phyloP scores from a whole-genome alignment of 2,329 filamentous ascomycete genomes.

The Fusarium sp. region DNA sequence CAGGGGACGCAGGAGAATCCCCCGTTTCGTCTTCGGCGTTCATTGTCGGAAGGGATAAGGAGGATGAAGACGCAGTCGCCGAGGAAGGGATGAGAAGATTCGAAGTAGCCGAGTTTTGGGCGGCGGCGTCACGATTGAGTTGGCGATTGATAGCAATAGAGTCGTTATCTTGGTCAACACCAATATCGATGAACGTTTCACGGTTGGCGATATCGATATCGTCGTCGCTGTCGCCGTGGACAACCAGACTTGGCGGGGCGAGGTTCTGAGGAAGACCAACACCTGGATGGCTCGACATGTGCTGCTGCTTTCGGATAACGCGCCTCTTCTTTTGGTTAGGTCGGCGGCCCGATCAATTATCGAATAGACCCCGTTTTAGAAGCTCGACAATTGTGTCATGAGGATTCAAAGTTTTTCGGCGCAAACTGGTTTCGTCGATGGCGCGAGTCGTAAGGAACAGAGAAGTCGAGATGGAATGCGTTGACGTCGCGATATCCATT shows the following conservation, averaged over 20 bases:
- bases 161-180: slow-evolving; percentile 21
- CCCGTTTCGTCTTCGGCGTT: slow-evolving; percentile 27
- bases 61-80: slow-evolving; percentile 31
- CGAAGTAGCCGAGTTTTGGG: slow-evolving; percentile 36
- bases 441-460: slow-evolving; percentile 23
- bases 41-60: slow-evolving; percentile 39
- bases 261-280: slow-evolving; percentile 40
- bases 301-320: slow-evolving; percentile 39
- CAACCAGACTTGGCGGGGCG: slow-evolving; percentile 48
- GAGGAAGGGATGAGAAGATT: slow-evolving; percentile 40
- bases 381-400: slow-evolving; percentile 14
- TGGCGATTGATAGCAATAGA: slow-evolving; percentile 26
- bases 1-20: slow-evolving; percentile 42
- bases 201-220: slow-evolving; percentile 19
- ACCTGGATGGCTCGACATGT: slow-evolving; percentile 45
- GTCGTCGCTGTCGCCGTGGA: slow-evolving; percentile 43
- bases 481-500: slow-evolving; percentile 41
- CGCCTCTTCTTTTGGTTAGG: slow-evolving; percentile 33
- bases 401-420: slow-evolving; percentile 15
- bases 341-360: slow-evolving; percentile 18
- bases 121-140: slow-evolving; percentile 35
- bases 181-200: slow-evolving; percentile 22
- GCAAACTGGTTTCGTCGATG: slow-evolving; percentile 36
- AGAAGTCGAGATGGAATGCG: slow-evolving; percentile 36
- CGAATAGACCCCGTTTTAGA: slow-evolving; percentile 8